A percentile compares a stretch with the other conserved stretches of the same genome.
phyloP scores from a whole-genome alignment of 2,329 filamentous ascomycete genomes.

The Intubia oerlemansii region DNA sequence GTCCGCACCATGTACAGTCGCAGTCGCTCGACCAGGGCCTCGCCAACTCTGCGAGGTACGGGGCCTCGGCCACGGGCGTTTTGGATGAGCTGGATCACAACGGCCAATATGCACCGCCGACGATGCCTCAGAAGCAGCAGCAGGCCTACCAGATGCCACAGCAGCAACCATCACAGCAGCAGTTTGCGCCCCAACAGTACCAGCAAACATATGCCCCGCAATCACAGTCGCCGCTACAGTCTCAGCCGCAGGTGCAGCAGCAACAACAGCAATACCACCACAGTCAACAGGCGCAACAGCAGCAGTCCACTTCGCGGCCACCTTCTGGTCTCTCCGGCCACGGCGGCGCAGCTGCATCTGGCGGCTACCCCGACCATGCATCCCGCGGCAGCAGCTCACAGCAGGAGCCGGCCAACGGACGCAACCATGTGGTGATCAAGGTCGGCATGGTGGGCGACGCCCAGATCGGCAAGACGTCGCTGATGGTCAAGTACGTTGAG shows the following conservation, averaged over 20 bases:
- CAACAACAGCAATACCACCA: constrained; percentile 3
- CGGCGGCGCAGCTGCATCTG: constrained; percentile 16
- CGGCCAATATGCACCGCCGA: constrained; percentile 2
- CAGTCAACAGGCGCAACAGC: constrained; percentile 20
- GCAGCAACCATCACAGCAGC: constrained; percentile 4
- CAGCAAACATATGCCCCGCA: too few relatives aligned
- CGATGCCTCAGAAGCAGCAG: constrained; percentile 6
- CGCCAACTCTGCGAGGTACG: constrained; percentile 13
- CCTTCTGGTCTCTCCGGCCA: constrained; percentile 29
- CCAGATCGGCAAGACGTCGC: constrained; percentile 94
- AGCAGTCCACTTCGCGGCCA: constrained; percentile 27
- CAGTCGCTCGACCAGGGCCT: constrained; percentile 29
- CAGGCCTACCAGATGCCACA: constrained; percentile 4
- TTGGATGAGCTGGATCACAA: constrained; percentile 13
- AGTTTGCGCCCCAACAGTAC: constrained; percentile 1
- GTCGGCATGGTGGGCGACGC: constrained; percentile 99
- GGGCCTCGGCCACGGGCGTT: constrained; percentile 1
- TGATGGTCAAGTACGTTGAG: constrained; percentile 99
- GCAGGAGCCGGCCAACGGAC: constrained; percentile 14
- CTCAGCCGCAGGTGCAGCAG: constrained; percentile 3
- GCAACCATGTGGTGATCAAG: constrained; percentile 84
- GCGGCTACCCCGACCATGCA: constrained; percentile 22
- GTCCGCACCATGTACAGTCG: constrained; percentile 21
- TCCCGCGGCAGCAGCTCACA: constrained; percentile 19
- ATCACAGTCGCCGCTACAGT: constrained; percentile 6